Evolutionary conservation across 1,284 basidiomycete species (phyloP), one percentile per base, ranked within the genome.

Genomic region (Irpex sp.): DNA sequence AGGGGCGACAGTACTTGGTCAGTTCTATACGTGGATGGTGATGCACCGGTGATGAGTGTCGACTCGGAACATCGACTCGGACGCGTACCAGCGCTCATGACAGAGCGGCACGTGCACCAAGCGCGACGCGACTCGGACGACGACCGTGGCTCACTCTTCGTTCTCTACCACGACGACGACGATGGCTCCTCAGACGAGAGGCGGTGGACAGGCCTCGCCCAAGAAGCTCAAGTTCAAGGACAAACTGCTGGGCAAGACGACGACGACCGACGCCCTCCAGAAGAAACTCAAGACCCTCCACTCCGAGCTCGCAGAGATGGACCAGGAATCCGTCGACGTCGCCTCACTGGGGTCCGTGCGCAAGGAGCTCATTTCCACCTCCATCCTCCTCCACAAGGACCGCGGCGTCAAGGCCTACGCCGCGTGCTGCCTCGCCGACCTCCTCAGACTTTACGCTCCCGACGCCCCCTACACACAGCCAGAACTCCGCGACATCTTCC

Each of bases 341-440:
- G 73, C 75, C 63, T 92, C 93, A 0, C 85, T 99, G 57, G 77
- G 83, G 59, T 74, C 78, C 19, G 86, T 90, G 35, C 86, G 89
- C 66, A 87, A 90, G 61, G 93, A 97, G 70, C 88, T 99, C 71
- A 86, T 97, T 67, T 83, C 83, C 71, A 85, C 85, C 1, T 84
- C 89, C 1, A 86, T 99, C 47, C 82, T 98, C 51, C 85, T 96
- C 35, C 96, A 99, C 80, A 97, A 94, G 76, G 96, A 98, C 78
- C 86, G 87, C 55, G 95, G 94, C 19, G 94, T 99, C 68, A 97
- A 96, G 75, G 95, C 95, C 0, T 93, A 93, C 68, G 87, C 92
- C 4, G 95, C 95, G 0, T 97, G 95, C 76, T 98, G 95, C 77
- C 83, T 99, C 17, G 95, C 95, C 1, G 96, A 99, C 75, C 81